phyloP scores from a whole-genome alignment of 371 early-diverging fungal genomes.

The Conidiobolus incongruus region DNA sequence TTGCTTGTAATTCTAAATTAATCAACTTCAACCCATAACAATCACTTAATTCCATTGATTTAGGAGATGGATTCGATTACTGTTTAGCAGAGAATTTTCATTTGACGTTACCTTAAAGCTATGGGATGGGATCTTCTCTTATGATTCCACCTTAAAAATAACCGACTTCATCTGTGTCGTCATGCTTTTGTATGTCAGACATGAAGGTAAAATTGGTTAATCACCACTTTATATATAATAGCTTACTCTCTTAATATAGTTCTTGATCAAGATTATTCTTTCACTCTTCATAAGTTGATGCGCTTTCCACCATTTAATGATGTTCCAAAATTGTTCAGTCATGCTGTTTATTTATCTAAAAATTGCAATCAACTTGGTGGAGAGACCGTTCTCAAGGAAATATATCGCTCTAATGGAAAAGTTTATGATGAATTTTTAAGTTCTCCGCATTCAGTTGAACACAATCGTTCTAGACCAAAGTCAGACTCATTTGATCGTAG shows the following conservation, averaged over 20 bases:
- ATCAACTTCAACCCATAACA: background rate
- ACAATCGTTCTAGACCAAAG: no score
- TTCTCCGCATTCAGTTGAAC: no score
- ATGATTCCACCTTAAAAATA: slow-evolving; percentile 40
- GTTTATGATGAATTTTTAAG: no score
- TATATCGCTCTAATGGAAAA: no score
- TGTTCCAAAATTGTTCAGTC: background rate
- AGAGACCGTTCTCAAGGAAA: no score
- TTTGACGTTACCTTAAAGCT: slow-evolving; percentile 40
- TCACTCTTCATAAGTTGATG: slow-evolving; percentile 53
- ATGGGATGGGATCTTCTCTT: slow-evolving; percentile 77
- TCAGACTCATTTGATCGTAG: no score
- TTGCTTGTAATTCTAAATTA: slow-evolving; percentile 27
- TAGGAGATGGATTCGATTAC: slow-evolving; percentile 79
- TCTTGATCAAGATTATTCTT: slow-evolving; percentile 44
- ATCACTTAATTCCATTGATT: background rate
- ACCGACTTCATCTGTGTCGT: slow-evolving; percentile 63
- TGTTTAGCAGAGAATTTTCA: slow-evolving; percentile 76
- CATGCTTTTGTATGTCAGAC: slow-evolving; percentile 45
- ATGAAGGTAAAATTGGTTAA: slow-evolving; percentile 57
- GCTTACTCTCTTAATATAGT: background rate
- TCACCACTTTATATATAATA: slow-evolving; percentile 1
- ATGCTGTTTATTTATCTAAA: no score
- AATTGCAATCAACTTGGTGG: no score
- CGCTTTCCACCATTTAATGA: slow-evolving; percentile 23